Evolutionary conservation across 306 rosid species (phyloP).

Genomic region (Cicer bijugum): DNA sequence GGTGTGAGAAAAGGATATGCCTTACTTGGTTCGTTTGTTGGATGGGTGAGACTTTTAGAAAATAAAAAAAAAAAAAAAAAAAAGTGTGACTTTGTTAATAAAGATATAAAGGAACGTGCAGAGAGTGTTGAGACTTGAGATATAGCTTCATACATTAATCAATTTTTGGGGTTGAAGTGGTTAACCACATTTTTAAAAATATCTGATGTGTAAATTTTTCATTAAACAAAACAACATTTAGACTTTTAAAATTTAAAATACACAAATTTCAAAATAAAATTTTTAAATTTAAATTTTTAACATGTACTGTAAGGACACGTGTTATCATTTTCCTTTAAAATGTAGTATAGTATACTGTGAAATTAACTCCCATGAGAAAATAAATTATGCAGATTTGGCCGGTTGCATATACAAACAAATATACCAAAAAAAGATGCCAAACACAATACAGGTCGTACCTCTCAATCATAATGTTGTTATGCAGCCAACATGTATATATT

Average conservation of each 20-base stretch:
- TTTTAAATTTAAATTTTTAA: no score
- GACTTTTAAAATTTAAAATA: no score
- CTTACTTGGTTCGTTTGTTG: conserved; percentile 32
- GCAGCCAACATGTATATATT: no score
- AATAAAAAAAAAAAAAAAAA: background rate
- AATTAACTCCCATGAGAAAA: background rate
- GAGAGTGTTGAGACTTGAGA: conserved; percentile 6
- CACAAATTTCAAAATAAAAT: no score
- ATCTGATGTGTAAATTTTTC: no score
- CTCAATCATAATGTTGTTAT: background rate
- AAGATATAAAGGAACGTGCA: conserved; percentile 26
- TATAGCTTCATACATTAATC: conserved; percentile 15
- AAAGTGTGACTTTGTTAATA: background rate
- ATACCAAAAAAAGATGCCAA: conserved; percentile 11
- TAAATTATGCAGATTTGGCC: background rate
- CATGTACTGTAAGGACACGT: no score
- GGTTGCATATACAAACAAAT: background rate
- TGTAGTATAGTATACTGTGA: no score
- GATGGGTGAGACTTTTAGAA: conserved; percentile 36
- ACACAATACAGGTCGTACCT: conserved; percentile 14
- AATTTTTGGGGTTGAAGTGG: conserved; percentile 24
- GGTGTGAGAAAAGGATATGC: conserved; percentile 40
- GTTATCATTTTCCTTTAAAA: no score
- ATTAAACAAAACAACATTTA: no score
- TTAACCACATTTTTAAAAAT: conserved; percentile 26